Evolutionary conservation across 345 rosid genomes (phyloP).

Genomic region (Carallia brachiata): DNA sequence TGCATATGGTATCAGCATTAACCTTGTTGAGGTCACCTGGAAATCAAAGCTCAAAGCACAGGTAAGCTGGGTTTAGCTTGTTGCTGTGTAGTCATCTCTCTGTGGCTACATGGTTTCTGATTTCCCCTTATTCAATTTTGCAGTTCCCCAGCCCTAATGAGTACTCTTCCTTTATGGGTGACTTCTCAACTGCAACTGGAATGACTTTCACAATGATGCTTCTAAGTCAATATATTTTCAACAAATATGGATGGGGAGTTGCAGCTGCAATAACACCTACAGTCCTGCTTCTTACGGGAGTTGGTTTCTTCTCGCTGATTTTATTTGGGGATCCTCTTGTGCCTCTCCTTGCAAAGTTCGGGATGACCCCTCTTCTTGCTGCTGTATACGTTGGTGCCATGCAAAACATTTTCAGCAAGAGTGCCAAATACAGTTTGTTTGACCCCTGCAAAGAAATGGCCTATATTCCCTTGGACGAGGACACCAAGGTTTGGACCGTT

Average conservation of each 20-base stretch:
- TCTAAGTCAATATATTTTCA: conserved; percentile 75
- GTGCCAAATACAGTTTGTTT: conserved; percentile 97
- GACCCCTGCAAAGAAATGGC: conserved; percentile 99
- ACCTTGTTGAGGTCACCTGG: conserved; percentile 98
- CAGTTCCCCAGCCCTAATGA: conserved; percentile 98
- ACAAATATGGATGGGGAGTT: conserved; percentile 94
- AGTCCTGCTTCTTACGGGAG: conserved; percentile 79
- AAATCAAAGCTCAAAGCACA: conserved; percentile 99
- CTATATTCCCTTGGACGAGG: conserved; percentile 91
- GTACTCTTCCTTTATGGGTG: conserved; percentile 97
- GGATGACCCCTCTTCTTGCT: conserved; percentile 95
- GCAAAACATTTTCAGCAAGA: conserved; percentile 99
- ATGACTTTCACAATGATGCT: conserved; percentile 95
- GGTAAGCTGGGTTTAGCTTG: conserved; percentile 42
- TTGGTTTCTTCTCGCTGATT: conserved; percentile 86
- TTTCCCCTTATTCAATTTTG: conserved; percentile 6
- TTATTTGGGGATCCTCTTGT: conserved; percentile 73
- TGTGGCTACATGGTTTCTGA: not conserved
- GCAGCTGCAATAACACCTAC: conserved; percentile 94
- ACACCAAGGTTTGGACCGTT: conserved; percentile 67
- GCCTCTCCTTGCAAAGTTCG: conserved; percentile 66
- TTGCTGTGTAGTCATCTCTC: not conserved
- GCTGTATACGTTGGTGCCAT: conserved; percentile 96
- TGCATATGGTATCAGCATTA: conserved; percentile 97
- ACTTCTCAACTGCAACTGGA: conserved; percentile 93